Evolutionary conservation across 192 early-diverging fungal species (phyloP).

Genomic region (Pilobolus umbonatus): DNA sequence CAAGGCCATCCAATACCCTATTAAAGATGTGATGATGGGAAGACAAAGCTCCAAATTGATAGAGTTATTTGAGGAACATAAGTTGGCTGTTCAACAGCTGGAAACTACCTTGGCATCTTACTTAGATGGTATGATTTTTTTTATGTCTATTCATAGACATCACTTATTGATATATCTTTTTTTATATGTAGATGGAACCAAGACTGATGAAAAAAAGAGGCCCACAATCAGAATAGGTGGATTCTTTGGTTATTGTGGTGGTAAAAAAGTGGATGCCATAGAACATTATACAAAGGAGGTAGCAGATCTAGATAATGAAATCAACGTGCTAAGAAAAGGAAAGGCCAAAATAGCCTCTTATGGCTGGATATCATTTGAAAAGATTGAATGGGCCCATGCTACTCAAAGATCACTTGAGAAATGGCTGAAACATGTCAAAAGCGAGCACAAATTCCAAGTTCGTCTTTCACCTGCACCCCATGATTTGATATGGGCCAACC

Average conservation of each 20-base stretch:
- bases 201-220: slow-evolving; percentile 27
- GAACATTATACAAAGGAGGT: slow-evolving; percentile 66
- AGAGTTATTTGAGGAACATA: slow-evolving; percentile 60
- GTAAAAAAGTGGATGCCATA: slow-evolving; percentile 64
- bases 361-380: slow-evolving; percentile 64
- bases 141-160: background rate
- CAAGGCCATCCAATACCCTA: slow-evolving; percentile 23
- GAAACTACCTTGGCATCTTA: slow-evolving; percentile 63
- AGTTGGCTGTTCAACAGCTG: slow-evolving; percentile 53
- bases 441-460: slow-evolving; percentile 26
- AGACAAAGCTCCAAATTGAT: slow-evolving; percentile 64
- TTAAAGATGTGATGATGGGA: slow-evolving; percentile 59
- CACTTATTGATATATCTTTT: background rate
- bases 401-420: slow-evolving; percentile 34
- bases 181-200: slow-evolving; percentile 26
- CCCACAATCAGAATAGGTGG: slow-evolving; percentile 35
- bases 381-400: slow-evolving; percentile 46
- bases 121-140: slow-evolving; percentile 37
- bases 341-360: slow-evolving; percentile 54
- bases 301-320: slow-evolving; percentile 50
- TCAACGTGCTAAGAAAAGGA: slow-evolving; percentile 43
- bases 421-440: background rate
- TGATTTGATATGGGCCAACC: slow-evolving; percentile 75
- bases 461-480: slow-evolving; percentile 59
- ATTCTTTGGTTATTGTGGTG: slow-evolving; percentile 29